Evolutionary conservation across 2,329 filamentous ascomycete genomes (phyloP), one percentile per base, ranked within the genome.

Genomic region (Colletotrichum nymphaeae): DNA sequence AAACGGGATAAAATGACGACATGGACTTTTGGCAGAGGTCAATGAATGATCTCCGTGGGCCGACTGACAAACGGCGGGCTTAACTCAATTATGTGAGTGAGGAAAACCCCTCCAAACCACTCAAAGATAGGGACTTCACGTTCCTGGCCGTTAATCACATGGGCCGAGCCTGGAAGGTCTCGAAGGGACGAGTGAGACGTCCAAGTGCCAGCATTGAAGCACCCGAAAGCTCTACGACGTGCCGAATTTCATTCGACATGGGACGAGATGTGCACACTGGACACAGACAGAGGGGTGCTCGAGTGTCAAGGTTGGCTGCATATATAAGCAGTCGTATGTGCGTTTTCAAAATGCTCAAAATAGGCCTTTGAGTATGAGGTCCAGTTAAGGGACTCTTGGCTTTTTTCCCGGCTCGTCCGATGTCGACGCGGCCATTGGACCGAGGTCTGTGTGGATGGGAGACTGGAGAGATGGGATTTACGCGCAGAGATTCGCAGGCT

Each of bases 1-100:
- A 52, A 70, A 49, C 57, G 28, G 71, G 71, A 56, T 26, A 24
- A 52, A 26, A 73, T 73, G 71, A 73, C 71, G 71, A 28, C 71
- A 73, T 73, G 26, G 28, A 73, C 46, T 73, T 73, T 69, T 52
- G n/a, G 55, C 42, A 30, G 35, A 63, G 46, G 35, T 37, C 52
- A 28, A 55, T 72, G 49, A 37, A 59, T 32, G 52, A 26, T 53
- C 52, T 59, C 19, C 26, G 12, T 35, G 55, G 69, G 62, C 19
- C 19, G 52, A 57, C 58, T 24, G 30, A 63, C 22, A 53, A 73
- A 64, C 52, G 53, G 65, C 28, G 60, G 52, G 52, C 55, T 35
- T 16, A 69, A 63, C 37, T 63, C 57, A 49, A 58, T 42, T 24
- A 63, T 30, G 32, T 24, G 52, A 46, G n/a, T 16, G 12, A 68